Percentiles rank a stretch among this genome's conserved stretches.
Evolutionary conservation across 169 alveolate species (phyloP).

Genomic region (Perkinsus marinus): DNA sequence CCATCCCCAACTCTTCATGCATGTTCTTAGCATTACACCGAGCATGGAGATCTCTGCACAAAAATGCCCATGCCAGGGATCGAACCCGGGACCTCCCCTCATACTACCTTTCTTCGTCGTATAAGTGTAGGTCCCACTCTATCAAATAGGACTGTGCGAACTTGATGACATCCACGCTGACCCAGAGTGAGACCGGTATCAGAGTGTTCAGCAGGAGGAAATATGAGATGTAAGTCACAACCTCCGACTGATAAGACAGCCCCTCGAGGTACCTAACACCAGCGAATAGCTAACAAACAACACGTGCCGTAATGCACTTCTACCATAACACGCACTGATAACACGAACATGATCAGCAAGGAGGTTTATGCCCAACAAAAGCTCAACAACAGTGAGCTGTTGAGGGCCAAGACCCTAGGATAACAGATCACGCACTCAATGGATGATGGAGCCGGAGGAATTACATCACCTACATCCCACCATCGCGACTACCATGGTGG

Average conservation of each 20-base stretch:
- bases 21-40: constrained; percentile 44
- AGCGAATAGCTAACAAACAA: not conserved
- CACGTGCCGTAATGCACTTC: not conserved
- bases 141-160: not conserved
- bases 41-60: not conserved
- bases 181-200: not conserved
- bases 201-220: not conserved
- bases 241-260: not conserved
- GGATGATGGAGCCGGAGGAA: too few relatives aligned
- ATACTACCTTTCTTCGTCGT: not conserved
- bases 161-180: not conserved
- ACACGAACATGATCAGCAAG: too few relatives aligned
- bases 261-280: not conserved
- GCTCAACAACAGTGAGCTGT: too few relatives aligned
- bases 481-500: not conserved
- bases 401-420: too few relatives aligned
- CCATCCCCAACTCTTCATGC: constrained; percentile 88
- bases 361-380: too few relatives aligned
- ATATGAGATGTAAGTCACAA: not conserved
- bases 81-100: not conserved
- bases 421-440: too few relatives aligned
- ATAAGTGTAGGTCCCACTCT: not conserved
- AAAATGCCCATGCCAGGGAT: not conserved
- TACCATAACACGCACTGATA: too few relatives aligned
- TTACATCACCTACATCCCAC: too few relatives aligned